Evolutionary conservation across 2,329 filamentous ascomycete species (phyloP), one percentile per base, ranked within the genome.

Genomic region (Arthrobotrys sphaeroides): DNA sequence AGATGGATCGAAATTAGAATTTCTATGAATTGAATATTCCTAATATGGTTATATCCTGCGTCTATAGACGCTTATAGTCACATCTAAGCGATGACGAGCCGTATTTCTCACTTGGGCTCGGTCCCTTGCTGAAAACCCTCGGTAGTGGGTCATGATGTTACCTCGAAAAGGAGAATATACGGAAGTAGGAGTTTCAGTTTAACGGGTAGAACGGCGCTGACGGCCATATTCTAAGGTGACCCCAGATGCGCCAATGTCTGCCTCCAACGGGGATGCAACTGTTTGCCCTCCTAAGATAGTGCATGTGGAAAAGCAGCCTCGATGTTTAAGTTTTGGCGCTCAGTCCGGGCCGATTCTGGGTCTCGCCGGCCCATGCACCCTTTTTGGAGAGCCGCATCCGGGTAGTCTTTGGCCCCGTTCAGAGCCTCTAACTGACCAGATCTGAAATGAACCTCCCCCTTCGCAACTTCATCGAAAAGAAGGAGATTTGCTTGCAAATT

Each of bases 371-470:
- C 36, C 7, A 13, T 12, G 2, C 26, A n/a, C 26, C 47, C 43
- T 22, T 47, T 26, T 47, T 4, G 6, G 51, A 22, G 49, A 51
- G 65, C 42, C 42, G 59, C 60, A 65, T 60, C 42, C 28, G 59
- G 40, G 3, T 31, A 38, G 4, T 40, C 22, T 51, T 38, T 31
- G 26, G 9, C 33, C 20, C 31, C 28, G 18, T 18, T 42, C 40
- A 31, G 36, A 28, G 43, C 53, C 33, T 60, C 45, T 53, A 5
- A 67, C 51, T 60, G 69, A 51, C n/a, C 49, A 16, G 43, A 57
- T 66, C 40, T 47, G 31, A 73, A 73, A 73, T 73, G 69, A 73
- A 38, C 3, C 26, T n/a, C n/a, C 51, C 61, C 69, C 69, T 73
- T 61, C 65, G 61, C 45, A 61, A 73, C 65, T 66, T 51, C 61